Base-by-base conservation (phyloP, 768 basidiomycete genomes). In the Boletus fagicola region DNA sequence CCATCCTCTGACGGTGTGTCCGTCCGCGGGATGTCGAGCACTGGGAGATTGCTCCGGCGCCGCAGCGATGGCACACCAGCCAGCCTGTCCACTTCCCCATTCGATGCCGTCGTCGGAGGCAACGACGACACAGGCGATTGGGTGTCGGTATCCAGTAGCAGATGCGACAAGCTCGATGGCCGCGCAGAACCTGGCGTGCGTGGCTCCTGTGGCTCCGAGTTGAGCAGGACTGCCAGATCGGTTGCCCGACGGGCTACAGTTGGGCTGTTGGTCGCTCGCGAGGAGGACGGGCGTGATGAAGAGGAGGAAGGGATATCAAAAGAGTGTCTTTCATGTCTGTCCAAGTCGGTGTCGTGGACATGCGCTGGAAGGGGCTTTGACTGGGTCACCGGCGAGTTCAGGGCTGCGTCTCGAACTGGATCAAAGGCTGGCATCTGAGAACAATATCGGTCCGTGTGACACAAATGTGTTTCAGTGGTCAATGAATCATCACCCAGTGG, bases 371-470 rank as follows among this genome's bases (percentile, higher is more conserved):
- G 75, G 60, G 76, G 55, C 65, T 74, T 74, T 49, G 79, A 68
- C 62, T 78, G 77, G 40, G 80, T 77, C 65, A 84, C 72, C 31
- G 89, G 89, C 43, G 87, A 88, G 74, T 89, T 89, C 65, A 88
- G 82, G 66, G 90, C 87, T 60, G 90, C 90, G 80, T 92, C 90
- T 71, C 90, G 83, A 60, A 92, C 89, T 66, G 90, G 89, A 80
- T 92, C 90, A 79, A 91, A 90, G 64, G 89, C 71, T 51, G 71
- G 71, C 71, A 72, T 72, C 44, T 38, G 44, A 39, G 33, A 28
- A 45, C 13, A 8, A 45, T 35, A 28, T 24, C n/a, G 38, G 46
- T 53, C 24, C 18, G 46, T 57, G 35, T 12, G 38, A 11, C 31
- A 49, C 28, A 30, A 12, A 47, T 50, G 33, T 44, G 54, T 51